A percentile compares a stretch with the other conserved stretches of the same genome.
Evolutionary conservation across 2,329 filamentous ascomycete genomes (phyloP).

Genomic region (Hypoxylon sp.): DNA sequence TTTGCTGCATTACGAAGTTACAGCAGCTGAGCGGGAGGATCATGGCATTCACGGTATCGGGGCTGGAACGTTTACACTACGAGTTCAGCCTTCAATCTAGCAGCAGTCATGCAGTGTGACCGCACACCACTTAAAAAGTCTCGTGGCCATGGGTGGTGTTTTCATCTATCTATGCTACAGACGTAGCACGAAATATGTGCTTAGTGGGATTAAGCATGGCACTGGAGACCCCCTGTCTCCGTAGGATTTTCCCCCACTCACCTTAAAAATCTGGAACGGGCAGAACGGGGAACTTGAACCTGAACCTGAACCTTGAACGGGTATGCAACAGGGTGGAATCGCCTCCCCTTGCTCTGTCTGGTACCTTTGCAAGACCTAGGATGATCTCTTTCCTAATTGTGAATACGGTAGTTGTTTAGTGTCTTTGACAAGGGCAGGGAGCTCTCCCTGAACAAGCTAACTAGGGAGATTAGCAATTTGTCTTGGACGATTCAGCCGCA

Average conservation of each 20-base stretch:
- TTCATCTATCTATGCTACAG: slow-evolving; percentile 15
- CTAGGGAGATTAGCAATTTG: slow-evolving; percentile 20
- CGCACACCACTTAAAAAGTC: slow-evolving; percentile 26
- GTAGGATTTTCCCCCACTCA: slow-evolving; percentile 37
- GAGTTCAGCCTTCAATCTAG: slow-evolving; percentile 31
- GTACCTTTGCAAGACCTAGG: slow-evolving; percentile 33
- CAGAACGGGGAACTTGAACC: slow-evolving; percentile 30
- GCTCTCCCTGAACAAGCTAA: not conserved
- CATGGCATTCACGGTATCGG: slow-evolving; percentile 20
- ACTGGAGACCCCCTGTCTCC: slow-evolving; percentile 18
- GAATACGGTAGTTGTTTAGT: slow-evolving; percentile 27
- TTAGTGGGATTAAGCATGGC: slow-evolving; percentile 24
- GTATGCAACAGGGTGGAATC: slow-evolving; percentile 26
- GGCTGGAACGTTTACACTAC: slow-evolving; percentile 26
- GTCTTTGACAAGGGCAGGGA: slow-evolving; percentile 6
- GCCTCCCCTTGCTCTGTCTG: slow-evolving; percentile 19
- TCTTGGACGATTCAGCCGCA: slow-evolving; percentile 42
- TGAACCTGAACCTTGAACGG: slow-evolving; percentile 24
- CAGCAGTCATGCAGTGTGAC: slow-evolving; percentile 40
- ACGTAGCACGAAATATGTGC: slow-evolving; percentile 1
- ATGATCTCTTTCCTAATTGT: slow-evolving; percentile 25
- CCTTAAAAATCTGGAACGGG: slow-evolving; percentile 37
- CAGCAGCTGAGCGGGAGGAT: slow-evolving; percentile 20
- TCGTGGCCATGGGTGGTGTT: slow-evolving; percentile 22
- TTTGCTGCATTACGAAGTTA: slow-evolving; percentile 13